Evolutionary conservation across 306 rosid species (phyloP).

Genomic region (Sicyos baderoa): DNA sequence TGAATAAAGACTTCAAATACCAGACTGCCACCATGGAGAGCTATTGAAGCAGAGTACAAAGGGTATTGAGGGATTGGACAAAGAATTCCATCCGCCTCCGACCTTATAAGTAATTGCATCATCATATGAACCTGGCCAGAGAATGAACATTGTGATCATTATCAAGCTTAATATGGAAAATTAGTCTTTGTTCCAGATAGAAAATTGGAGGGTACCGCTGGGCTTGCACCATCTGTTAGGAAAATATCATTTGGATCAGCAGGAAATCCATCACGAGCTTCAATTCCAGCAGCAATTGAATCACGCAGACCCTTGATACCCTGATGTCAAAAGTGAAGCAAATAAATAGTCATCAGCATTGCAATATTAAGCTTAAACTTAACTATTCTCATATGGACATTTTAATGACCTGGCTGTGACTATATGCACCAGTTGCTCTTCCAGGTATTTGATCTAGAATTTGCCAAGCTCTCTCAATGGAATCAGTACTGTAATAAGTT

Average conservation of each 20-base stretch:
- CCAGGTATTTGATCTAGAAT: constrained; percentile 85
- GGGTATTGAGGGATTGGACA: constrained; percentile 96
- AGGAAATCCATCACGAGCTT: constrained; percentile 77
- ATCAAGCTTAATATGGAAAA: background rate
- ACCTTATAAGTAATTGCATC: constrained; percentile 77
- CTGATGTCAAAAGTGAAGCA: constrained; percentile 32
- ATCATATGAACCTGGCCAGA: constrained; percentile 65
- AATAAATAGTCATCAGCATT: background rate
- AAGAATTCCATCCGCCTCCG: constrained; percentile 70
- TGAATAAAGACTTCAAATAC: constrained; percentile 30
- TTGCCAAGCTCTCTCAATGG: constrained; percentile 70
- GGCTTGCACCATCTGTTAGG: constrained; percentile 96
- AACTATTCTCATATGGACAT: constrained; percentile 3
- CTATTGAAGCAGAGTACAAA: constrained; percentile 83
- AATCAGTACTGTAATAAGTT: constrained; percentile 48
- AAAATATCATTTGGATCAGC: constrained; percentile 65
- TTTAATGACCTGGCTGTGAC: constrained; percentile 75
- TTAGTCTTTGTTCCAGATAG: background rate
- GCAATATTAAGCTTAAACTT: background rate
- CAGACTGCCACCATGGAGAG: constrained; percentile 82
- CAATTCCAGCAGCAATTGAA: constrained; percentile 74
- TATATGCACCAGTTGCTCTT: constrained; percentile 87
- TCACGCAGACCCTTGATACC: constrained; percentile 83
- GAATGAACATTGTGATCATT: constrained; percentile 15
- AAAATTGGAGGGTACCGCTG: constrained; percentile 42